phyloP scores from a whole-genome alignment of 306 rosid species.

The Quercus suber region DNA sequence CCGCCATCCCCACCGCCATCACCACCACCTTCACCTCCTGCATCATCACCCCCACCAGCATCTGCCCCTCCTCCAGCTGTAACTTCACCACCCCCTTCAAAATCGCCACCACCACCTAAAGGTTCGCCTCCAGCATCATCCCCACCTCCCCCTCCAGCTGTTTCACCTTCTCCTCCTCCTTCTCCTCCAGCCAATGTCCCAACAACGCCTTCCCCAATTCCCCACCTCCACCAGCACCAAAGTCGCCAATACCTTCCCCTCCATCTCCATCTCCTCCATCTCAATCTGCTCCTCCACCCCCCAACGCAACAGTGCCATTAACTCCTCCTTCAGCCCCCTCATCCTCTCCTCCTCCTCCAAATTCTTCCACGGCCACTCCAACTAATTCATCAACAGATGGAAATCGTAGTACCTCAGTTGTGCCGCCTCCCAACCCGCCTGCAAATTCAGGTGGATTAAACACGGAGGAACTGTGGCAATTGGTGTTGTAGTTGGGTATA shows the following conservation, averaged over 20 bases:
- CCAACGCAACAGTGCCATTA: constrained; percentile 43
- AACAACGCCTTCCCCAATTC: constrained; percentile 45
- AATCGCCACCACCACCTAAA: constrained; percentile 34
- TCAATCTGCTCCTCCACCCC: constrained; percentile 45
- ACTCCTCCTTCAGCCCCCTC: constrained; percentile 69
- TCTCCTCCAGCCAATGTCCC: constrained; percentile 58
- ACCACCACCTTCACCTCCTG: constrained; percentile 37
- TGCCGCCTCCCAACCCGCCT: constrained; percentile 26
- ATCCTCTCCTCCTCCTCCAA: constrained; percentile 54
- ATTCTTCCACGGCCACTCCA: constrained; percentile 39
- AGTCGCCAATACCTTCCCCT: constrained; percentile 46
- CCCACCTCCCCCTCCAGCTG: constrained; percentile 45
- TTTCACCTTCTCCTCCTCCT: constrained; percentile 36
- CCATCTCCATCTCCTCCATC: constrained; percentile 39
- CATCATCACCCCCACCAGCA: constrained; percentile 30
- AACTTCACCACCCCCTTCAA: constrained; percentile 46
- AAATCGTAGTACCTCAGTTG: constrained; percentile 16
- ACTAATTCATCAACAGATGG: constrained; percentile 30
- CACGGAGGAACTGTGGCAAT: constrained; percentile 49
- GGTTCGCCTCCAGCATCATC: constrained; percentile 41
- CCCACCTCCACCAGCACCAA: constrained; percentile 43
- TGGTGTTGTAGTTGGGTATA: constrained; percentile 58
- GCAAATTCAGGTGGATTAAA: constrained; percentile 38
- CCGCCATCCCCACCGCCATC: constrained; percentile 35
- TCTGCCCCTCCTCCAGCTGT: constrained; percentile 43